Evolutionary conservation across 176 grass and related monocot species (phyloP).

Genomic region (Carex cristatella): DNA sequence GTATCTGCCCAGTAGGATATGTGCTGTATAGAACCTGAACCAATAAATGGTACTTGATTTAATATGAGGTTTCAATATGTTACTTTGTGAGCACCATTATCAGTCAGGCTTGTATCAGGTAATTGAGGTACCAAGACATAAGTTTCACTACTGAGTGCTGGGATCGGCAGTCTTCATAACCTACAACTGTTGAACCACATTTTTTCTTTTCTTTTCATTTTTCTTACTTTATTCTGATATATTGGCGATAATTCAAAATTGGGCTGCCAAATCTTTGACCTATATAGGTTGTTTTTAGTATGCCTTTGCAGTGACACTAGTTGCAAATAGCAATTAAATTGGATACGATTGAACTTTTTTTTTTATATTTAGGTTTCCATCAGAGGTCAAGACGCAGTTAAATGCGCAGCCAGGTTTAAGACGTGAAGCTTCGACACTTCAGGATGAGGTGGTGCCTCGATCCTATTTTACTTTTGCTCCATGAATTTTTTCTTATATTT

Average conservation of each 20-base stretch:
- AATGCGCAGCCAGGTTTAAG: conserved; percentile 55
- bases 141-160: background rate
- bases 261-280: background rate
- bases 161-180: background rate
- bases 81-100: background rate
- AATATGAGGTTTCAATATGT: conserved; percentile 4
- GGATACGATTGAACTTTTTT: conserved; percentile 3
- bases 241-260: background rate
- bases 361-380: conserved; percentile 3
- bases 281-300: background rate
- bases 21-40: conserved; percentile 11
- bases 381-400: conserved; percentile 33
- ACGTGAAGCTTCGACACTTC: conserved; percentile 71
- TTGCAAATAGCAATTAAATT: background rate
- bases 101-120: background rate
- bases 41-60: background rate
- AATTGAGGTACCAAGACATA: background rate
- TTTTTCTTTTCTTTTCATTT: background rate
- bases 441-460: conserved; percentile 78
- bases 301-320: background rate
- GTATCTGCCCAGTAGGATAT: background rate
- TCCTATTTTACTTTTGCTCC: conserved; percentile 10
- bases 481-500: conserved; percentile 9
- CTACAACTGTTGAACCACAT: background rate
- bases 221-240: background rate